Evolutionary conservation across 1,139 yeast species (phyloP).

Genomic region (Geotrichum australiense): DNA sequence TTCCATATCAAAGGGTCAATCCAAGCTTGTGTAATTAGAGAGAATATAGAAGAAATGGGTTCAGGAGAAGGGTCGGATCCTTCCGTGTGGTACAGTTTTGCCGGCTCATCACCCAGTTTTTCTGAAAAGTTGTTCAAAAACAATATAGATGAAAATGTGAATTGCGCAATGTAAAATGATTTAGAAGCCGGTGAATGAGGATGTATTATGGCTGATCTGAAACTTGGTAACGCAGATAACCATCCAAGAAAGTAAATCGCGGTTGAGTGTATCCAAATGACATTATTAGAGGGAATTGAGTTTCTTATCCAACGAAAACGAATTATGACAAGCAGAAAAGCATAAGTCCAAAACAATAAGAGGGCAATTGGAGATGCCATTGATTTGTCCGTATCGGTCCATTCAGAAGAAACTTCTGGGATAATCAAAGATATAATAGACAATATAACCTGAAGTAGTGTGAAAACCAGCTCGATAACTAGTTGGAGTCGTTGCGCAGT

Average conservation of each 20-base stretch:
- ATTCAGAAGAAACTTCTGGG: conserved; percentile 38
- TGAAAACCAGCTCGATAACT: conserved; percentile 25
- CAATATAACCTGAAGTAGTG: conserved; percentile 22
- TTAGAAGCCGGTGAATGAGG: conserved; percentile 35
- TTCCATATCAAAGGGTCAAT: conserved; percentile 59
- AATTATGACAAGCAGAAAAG: conserved; percentile 44
- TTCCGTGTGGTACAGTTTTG: conserved; percentile 32
- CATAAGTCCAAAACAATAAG: conserved; percentile 49
- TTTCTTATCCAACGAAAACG: conserved; percentile 45
- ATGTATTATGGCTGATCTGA: conserved; percentile 59
- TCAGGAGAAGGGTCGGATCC: conserved; percentile 69
- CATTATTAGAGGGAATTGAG: conserved; percentile 29
- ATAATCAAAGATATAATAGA: conserved; percentile 36
- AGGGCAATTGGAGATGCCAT: conserved; percentile 38
- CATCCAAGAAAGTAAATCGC: conserved; percentile 49
- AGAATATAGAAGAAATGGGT: conserved; percentile 52
- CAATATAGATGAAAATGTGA: conserved; percentile 38
- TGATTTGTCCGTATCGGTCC: conserved; percentile 29
- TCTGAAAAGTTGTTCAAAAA: conserved; percentile 55
- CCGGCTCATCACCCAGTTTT: conserved; percentile 46
- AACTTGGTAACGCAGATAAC: conserved; percentile 47
- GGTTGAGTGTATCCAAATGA: conserved; percentile 63
- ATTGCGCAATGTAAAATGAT: conserved; percentile 32
- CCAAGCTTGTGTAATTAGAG: conserved; percentile 69
- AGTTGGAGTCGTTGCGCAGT: conserved; percentile 26